Base-by-base conservation (phyloP, 2,329 filamentous ascomycete species). In the Colletotrichum abscissum region DNA sequence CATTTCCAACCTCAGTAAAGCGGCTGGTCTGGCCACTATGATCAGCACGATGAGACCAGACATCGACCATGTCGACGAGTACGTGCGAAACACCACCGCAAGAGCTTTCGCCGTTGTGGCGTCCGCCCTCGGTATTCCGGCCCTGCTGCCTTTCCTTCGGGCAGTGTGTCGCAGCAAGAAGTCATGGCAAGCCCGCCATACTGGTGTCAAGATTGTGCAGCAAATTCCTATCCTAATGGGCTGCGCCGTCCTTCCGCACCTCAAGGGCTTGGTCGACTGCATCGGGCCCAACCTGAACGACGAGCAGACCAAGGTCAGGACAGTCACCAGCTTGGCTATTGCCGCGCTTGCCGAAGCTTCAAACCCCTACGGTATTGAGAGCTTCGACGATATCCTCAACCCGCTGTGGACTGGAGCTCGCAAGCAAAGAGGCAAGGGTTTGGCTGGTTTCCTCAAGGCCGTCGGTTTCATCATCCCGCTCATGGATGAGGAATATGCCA, bases 401-500 rank as follows among this genome's bases (percentile, higher is more conserved):
- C 97, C 97, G 4, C 88, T 99, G 0, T 99, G 97, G 97, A 98
- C 95, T 6, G 97, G 97, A 72, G 96, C 95, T 33, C 91, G 96
- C 75, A 98, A 98, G 85, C 97, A 99, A 84, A 92, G 97, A 80
- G 97, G 97, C 75, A 99, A 99, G 82, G 95, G 96, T 78, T 88
- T 99, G 57, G 96, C 97, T 28, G 96, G 95, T 16, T 99, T 98
- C 84, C 87, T 99, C 74, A 99, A 99, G 85, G 97, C 97, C 59
- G 96, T 99, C 56, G 97, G 97, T 30, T 98, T 97, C 82, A 98
- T 99, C 80, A 98, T 99, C 75, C 97, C 97, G 5, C 90, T 99
- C 65, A 99, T 99, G 97, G 97, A 99, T 85, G 97, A 99, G 84
- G 97, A 99, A 81, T 98, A 98, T 82, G 96, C 97, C 84, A 98